phyloP scores from a whole-genome alignment of 345 rosid genomes.

The Geranium rotundifolium region DNA sequence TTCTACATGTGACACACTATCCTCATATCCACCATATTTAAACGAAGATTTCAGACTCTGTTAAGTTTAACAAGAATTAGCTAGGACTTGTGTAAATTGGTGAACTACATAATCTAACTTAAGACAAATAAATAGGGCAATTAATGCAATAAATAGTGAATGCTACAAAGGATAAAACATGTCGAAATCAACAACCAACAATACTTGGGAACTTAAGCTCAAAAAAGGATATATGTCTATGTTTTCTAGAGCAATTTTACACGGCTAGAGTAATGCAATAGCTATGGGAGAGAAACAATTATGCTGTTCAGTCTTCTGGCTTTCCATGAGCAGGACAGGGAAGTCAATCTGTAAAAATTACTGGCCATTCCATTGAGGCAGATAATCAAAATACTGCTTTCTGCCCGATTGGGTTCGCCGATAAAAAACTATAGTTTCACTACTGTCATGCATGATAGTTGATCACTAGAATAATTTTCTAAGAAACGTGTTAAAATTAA shows the following conservation, averaged over 20 bases:
- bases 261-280: too few relatives aligned
- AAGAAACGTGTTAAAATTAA: too few relatives aligned
- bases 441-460: too few relatives aligned
- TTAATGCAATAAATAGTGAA: background rate
- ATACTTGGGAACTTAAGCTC: background rate
- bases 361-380: too few relatives aligned
- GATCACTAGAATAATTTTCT: too few relatives aligned
- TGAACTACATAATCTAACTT: background rate
- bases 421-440: too few relatives aligned
- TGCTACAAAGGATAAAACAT: background rate
- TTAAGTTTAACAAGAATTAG: slow-evolving; percentile 15
- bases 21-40: slow-evolving; percentile 58
- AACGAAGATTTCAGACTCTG: slow-evolving; percentile 85
- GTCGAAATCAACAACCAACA: background rate
- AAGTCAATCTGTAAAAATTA: too few relatives aligned
- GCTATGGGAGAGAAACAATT: background rate
- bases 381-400: too few relatives aligned
- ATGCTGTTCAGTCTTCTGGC: background rate
- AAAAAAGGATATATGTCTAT: too few relatives aligned
- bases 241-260: background rate
- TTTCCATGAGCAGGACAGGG: too few relatives aligned
- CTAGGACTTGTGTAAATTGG: slow-evolving; percentile 3
- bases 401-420: too few relatives aligned
- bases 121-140: background rate
- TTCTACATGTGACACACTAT: slow-evolving; percentile 68